Percentiles rank a stretch among this genome's conserved stretches.
Conservation (phyloP, 2,329 filamentous ascomycete genomes). For the Fusarium subglutinans region DNA sequence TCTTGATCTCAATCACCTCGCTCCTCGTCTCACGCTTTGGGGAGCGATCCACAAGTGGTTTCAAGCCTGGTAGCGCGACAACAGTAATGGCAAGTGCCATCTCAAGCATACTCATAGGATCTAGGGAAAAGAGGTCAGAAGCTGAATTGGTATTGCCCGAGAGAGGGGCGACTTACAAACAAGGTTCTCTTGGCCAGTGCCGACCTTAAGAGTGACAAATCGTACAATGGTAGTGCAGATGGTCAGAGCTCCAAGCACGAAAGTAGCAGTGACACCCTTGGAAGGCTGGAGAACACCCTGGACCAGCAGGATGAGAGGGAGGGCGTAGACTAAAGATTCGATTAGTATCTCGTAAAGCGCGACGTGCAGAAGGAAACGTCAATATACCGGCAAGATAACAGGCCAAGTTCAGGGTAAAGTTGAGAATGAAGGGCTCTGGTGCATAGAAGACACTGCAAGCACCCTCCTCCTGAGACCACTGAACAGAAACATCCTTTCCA, state of each 20-base stretch:
- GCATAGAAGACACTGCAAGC: slow-evolving; percentile 50
- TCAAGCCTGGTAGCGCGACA: slow-evolving; percentile 34
- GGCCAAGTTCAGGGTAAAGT: slow-evolving; percentile 47
- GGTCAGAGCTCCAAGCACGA: slow-evolving; percentile 28
- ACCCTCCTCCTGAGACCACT: slow-evolving; percentile 49
- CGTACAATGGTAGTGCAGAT: slow-evolving; percentile 32
- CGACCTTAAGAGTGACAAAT: slow-evolving; percentile 29
- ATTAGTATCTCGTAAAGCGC: neutral
- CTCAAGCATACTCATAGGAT: slow-evolving; percentile 38
- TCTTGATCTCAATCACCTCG: slow-evolving; percentile 14
- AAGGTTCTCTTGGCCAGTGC: slow-evolving; percentile 35
- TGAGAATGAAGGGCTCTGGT: slow-evolving; percentile 47
- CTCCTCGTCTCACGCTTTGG: slow-evolving; percentile 1
- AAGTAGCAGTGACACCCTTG: slow-evolving; percentile 28
- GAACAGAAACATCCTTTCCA: slow-evolving; percentile 46
- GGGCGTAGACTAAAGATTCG: slow-evolving; percentile 40
- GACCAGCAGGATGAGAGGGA: slow-evolving; percentile 44
- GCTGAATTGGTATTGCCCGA: accelerated
- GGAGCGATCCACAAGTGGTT: slow-evolving; percentile 22
- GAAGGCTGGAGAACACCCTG: slow-evolving; percentile 34
- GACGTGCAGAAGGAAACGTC: accelerated
- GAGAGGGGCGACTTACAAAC: slow-evolving; percentile 23
- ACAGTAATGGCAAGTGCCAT: slow-evolving; percentile 31
- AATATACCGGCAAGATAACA: slow-evolving; percentile 46
- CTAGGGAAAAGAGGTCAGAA: neutral